Evolutionary conservation across 192 early-diverging fungal genomes (phyloP), one percentile per base, ranked within the genome.

Genomic region (Coemansia sp.): DNA sequence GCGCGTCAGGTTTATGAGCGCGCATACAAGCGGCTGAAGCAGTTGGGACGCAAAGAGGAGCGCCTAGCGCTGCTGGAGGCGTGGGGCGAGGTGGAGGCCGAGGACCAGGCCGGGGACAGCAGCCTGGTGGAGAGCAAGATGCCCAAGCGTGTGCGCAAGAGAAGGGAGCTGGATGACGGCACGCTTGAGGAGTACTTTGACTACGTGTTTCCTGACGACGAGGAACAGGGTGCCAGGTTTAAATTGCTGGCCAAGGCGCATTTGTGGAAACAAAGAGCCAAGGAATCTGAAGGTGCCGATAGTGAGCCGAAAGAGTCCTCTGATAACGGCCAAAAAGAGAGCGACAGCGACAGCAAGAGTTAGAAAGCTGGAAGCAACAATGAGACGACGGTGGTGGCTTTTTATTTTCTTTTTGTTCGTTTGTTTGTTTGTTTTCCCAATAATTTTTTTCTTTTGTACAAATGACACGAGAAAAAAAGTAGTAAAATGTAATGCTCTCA

Each of bases 151-250:
- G 95, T 99, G 76, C 96, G 96, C 77, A 92, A 90, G 73, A 86
- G 94, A 63, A 85, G 96, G 49, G 80, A 85, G 63, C 69, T 82
- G 18, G 84, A 82, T 20, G 85, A 82, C 20, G 83, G 83, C 31
- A 86, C 90, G 25, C 87, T 91, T 89, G 97, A 99, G 73, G 97
- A 99, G 86, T 99, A 96, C 87, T 94, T 92, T 85, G 96, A 98
- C 68, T 98, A 98, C 75, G 90, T 99, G 56, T 99, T 97, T 77
- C 94, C 96, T 31, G 97, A 99, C 62, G 97, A 99, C 66, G 89
- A 95, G 67, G 84, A 84, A 6, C 90, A 96, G 55, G 86, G 88
- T 36, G 87, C 93, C 8, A 90, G 91, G 69, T 86, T 98, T 66
- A 98, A 96, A 78, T 82, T 99, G 30, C 84, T 98, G 67, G 89